These are phyloP conservation scores for Phytophthora litchii DNA, from an alignment of 352 stramenopile species.

Conservation along the genomic window DNA sequence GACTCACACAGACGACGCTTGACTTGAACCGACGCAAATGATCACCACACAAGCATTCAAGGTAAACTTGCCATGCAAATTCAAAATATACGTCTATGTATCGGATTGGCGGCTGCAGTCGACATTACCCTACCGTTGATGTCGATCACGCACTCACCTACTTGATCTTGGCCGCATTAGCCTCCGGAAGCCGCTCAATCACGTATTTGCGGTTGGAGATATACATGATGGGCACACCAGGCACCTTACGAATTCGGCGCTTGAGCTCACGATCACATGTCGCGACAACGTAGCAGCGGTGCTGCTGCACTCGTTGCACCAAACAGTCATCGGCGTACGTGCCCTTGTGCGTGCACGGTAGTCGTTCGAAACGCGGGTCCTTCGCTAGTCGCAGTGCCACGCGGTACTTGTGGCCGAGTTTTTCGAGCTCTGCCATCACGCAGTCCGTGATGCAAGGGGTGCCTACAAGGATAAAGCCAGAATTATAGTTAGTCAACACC, in stretches of 20 bases:
- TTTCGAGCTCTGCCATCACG: conserved; percentile 99
- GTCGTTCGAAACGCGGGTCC: conserved; percentile 98
- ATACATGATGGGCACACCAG: conserved; percentile 99
- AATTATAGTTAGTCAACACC: conserved; percentile 1
- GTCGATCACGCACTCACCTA: conserved; percentile 36
- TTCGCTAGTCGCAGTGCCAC: conserved; percentile 94
- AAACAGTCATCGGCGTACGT: conserved; percentile 99
- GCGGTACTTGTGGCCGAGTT: conserved; percentile 98
- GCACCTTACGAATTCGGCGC: conserved; percentile 98
- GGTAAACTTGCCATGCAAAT: conserved; percentile 2
- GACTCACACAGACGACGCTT: conserved; percentile 11
- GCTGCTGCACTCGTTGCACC: conserved; percentile 90
- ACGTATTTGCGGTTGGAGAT: conserved; percentile 99
- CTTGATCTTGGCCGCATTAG: conserved; percentile 90
- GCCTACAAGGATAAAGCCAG: conserved; percentile 34
- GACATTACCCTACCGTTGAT: conserved; percentile 4
- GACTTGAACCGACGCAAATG: conserved; percentile 21
- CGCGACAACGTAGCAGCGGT: conserved; percentile 99
- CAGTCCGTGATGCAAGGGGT: conserved; percentile 99
- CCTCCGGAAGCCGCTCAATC: conserved; percentile 99
- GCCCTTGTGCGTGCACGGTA: conserved; percentile 98
- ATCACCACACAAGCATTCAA: neutral
- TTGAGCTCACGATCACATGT: conserved; percentile 99
- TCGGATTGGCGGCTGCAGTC: conserved; percentile 3
- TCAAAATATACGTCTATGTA: conserved; percentile 44